phyloP scores from a whole-genome alignment of 108 stramenopile species.

The Stephanodiscus minutulus region DNA sequence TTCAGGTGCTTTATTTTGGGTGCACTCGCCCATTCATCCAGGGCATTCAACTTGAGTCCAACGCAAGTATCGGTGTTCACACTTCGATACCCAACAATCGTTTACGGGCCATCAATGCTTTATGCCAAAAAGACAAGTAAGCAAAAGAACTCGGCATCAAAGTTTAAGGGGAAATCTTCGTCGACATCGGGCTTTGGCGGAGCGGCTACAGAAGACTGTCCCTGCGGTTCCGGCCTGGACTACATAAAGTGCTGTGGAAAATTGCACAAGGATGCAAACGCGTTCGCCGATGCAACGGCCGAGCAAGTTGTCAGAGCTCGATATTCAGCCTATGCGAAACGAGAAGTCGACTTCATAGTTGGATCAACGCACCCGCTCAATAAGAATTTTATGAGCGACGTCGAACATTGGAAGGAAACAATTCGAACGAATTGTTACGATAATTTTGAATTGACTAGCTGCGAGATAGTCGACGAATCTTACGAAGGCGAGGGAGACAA shows the following conservation, averaged over 20 bases:
- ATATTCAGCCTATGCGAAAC: slow-evolving; percentile 76
- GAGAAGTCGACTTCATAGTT: slow-evolving; percentile 67
- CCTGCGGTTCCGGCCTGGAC: slow-evolving; percentile 56
- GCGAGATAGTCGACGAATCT: slow-evolving; percentile 57
- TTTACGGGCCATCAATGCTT: slow-evolving; percentile 15
- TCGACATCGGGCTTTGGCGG: slow-evolving; percentile 68
- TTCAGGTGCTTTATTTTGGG: slow-evolving; percentile 4
- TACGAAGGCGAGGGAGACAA: slow-evolving; percentile 53
- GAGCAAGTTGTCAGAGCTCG: slow-evolving; percentile 69
- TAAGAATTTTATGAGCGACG: slow-evolving; percentile 52
- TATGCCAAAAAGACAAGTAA: slow-evolving; percentile 37
- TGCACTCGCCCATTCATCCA: slow-evolving; percentile 6
- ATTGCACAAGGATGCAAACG: slow-evolving; percentile 56
- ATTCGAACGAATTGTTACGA: slow-evolving; percentile 74
- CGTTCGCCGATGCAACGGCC: slow-evolving; percentile 52
- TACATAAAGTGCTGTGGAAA: slow-evolving; percentile 71
- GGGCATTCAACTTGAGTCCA: neutral
- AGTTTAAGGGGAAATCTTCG: slow-evolving; percentile 40
- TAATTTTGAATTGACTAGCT: slow-evolving; percentile 69
- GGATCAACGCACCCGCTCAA: slow-evolving; percentile 51
- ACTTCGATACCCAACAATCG: neutral
- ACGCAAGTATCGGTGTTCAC: neutral
- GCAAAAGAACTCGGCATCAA: slow-evolving; percentile 22
- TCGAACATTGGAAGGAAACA: slow-evolving; percentile 65
- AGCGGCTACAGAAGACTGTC: slow-evolving; percentile 64